Percentiles rank a stretch among this genome's conserved stretches.
Evolutionary conservation across 805 yeast species (phyloP).

Genomic region (Hanseniaspora pseudoguilliermondii): DNA sequence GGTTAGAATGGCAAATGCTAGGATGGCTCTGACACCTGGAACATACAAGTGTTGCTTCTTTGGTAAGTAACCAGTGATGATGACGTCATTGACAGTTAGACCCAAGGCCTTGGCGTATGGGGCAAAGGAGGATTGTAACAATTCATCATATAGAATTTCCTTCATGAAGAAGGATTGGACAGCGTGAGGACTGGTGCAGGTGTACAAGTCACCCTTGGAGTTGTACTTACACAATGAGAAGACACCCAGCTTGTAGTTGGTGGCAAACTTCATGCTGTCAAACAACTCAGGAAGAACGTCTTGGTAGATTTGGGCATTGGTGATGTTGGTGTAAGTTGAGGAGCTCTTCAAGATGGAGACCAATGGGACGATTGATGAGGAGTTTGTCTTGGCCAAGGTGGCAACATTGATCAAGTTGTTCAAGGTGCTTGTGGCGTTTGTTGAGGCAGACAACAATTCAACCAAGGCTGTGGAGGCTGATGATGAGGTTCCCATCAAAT

Average conservation of each 20-base stretch:
- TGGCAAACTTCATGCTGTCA: slow-evolving; percentile 21
- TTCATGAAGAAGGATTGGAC: slow-evolving; percentile 27
- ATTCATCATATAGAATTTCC: slow-evolving; percentile 22
- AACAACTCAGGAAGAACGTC: slow-evolving; percentile 20
- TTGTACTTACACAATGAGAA: slow-evolving; percentile 24
- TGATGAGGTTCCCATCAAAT: neutral
- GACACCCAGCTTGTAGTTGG: slow-evolving; percentile 23
- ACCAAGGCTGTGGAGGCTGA: slow-evolving; percentile 4
- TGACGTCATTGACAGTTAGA: slow-evolving; percentile 21
- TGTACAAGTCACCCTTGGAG: slow-evolving; percentile 16
- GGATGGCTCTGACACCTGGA: slow-evolving; percentile 24
- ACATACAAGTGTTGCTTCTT: slow-evolving; percentile 24
- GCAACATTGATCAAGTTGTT: slow-evolving; percentile 16
- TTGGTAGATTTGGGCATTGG: slow-evolving; percentile 19
- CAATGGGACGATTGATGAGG: slow-evolving; percentile 10
- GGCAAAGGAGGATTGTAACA: slow-evolving; percentile 22
- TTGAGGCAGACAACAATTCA: slow-evolving; percentile 10
- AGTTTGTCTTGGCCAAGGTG: slow-evolving; percentile 3
- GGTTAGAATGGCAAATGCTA: slow-evolving; percentile 23
- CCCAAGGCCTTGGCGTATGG: slow-evolving; percentile 25
- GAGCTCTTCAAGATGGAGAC: slow-evolving; percentile 8
- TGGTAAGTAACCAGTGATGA: slow-evolving; percentile 24
- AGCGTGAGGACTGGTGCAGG: slow-evolving; percentile 23
- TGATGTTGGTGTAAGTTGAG: slow-evolving; percentile 12
- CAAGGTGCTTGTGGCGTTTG: slow-evolving; percentile 17